Evolutionary conservation across 176 grass and related monocot species (phyloP).

Genomic region (Miscanthus lutarioriparius): DNA sequence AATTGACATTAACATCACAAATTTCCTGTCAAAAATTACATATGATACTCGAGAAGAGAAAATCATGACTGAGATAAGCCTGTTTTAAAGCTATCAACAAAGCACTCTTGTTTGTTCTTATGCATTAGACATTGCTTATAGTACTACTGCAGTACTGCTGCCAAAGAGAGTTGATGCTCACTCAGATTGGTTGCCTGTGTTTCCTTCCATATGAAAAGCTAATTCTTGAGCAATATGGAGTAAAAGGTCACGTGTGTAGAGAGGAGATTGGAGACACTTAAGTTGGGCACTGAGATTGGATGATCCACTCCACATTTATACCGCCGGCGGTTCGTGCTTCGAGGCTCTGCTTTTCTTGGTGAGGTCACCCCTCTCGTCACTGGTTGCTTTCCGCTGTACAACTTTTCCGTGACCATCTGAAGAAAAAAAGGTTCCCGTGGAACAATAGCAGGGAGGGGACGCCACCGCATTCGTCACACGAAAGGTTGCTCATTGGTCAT

Average conservation of each 20-base stretch:
- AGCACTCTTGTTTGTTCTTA: background rate
- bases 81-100: background rate
- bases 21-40: background rate
- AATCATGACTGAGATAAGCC: background rate
- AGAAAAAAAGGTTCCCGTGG: background rate
- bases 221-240: background rate
- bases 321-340: background rate
- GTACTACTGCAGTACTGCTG: background rate
- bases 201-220: background rate
- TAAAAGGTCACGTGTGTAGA: background rate
- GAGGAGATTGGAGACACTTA: background rate
- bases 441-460: too few species aligned
- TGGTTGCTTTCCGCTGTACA: too few species aligned
- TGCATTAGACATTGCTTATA: background rate
- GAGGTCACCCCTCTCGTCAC: background rate
- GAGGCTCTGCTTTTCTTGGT: background rate
- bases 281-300: background rate
- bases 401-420: background rate
- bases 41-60: background rate
- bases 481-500: too few species aligned
- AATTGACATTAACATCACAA: background rate
- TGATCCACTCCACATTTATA: background rate
- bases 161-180: slow-evolving; percentile 8
- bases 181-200: background rate
- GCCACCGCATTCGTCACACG: too few species aligned